These are phyloP conservation scores for Russula sp. DNA, from an alignment of 768 basidiomycete species.

Conservation along the genomic window DNA sequence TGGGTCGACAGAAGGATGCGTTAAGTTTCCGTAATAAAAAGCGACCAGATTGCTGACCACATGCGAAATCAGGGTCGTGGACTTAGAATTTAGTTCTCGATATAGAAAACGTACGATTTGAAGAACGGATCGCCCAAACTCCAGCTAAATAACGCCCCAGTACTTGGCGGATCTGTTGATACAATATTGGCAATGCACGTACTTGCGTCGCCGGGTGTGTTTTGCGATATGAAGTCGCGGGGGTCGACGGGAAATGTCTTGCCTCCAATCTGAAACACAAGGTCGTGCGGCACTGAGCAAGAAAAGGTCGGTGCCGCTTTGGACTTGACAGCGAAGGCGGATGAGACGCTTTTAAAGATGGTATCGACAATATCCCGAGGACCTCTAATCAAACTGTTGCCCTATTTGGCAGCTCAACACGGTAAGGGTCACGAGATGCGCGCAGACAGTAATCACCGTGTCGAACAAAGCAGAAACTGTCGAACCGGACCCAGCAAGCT, in stretches of 20 bases:
- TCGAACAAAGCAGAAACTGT: slow-evolving; percentile 51
- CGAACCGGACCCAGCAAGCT: slow-evolving; percentile 37
- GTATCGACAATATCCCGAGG: slow-evolving; percentile 32
- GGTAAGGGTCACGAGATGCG: not conserved
- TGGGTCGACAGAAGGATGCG: slow-evolving; percentile 58
- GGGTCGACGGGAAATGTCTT: slow-evolving; percentile 70
- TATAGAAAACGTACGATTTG: slow-evolving; percentile 48
- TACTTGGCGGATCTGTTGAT: slow-evolving; percentile 18
- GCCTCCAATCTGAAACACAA: slow-evolving; percentile 23
- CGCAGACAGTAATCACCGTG: slow-evolving; percentile 40
- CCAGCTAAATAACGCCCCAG: slow-evolving; percentile 49
- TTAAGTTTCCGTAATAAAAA: slow-evolving; percentile 69
- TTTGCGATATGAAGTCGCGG: slow-evolving; percentile 57
- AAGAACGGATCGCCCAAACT: slow-evolving; percentile 71
- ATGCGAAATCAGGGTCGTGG: not conserved
- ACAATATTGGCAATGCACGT: slow-evolving; percentile 19
- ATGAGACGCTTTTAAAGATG: slow-evolving; percentile 16
- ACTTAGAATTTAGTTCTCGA: not conserved
- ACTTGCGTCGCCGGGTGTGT: slow-evolving; percentile 23
- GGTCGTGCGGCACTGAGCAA: slow-evolving; percentile 16
- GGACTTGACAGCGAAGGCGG: slow-evolving; percentile 11
- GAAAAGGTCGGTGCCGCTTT: slow-evolving; percentile 16
- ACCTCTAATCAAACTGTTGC: slow-evolving; percentile 71
- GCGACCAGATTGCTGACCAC: slow-evolving; percentile 51
- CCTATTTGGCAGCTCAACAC: slow-evolving; percentile 37